Evolutionary conservation across 1,284 basidiomycete species (phyloP).

Genomic region (Rhodotorula sp.): DNA sequence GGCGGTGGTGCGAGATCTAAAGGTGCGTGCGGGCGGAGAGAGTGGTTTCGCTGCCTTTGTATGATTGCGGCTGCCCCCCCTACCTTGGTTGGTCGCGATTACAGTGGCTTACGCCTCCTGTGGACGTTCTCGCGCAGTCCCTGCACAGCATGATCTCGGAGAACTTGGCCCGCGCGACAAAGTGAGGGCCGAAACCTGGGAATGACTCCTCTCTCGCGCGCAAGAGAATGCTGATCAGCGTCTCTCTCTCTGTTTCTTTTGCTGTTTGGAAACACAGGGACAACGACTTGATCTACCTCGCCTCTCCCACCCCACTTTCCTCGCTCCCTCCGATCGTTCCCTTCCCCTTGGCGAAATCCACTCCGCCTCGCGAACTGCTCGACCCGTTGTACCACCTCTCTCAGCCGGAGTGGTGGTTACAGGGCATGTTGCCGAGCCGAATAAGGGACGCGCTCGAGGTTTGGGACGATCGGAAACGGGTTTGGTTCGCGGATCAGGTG

Average conservation of each 20-base stretch:
- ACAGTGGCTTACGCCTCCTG: too few species aligned
- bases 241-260: too few species aligned
- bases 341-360: slow-evolving; percentile 67
- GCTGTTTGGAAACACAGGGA: slow-evolving; percentile 57
- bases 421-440: slow-evolving; percentile 78
- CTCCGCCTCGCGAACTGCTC: slow-evolving; percentile 61
- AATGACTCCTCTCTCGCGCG: too few species aligned
- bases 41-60: slow-evolving; percentile 48
- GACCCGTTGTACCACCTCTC: slow-evolving; percentile 5
- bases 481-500: slow-evolving; percentile 69
- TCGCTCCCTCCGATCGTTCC: slow-evolving; percentile 66
- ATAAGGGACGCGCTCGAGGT: slow-evolving; percentile 85
- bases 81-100: slow-evolving; percentile 38
- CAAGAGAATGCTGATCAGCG: too few species aligned
- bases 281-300: slow-evolving; percentile 94
- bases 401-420: slow-evolving; percentile 61
- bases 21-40: slow-evolving; percentile 60
- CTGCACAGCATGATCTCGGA: slow-evolving; percentile 64
- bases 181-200: slow-evolving; percentile 19
- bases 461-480: slow-evolving; percentile 78
- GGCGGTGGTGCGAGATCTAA: slow-evolving; percentile 69
- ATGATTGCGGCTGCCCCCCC: neutral
- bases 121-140: slow-evolving; percentile 53
- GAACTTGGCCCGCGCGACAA: slow-evolving; percentile 62
- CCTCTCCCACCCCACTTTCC: slow-evolving; percentile 72